Evolutionary conservation across 208 protist genomes (phyloP).

Genomic region (Blechomonas ayalai): DNA sequence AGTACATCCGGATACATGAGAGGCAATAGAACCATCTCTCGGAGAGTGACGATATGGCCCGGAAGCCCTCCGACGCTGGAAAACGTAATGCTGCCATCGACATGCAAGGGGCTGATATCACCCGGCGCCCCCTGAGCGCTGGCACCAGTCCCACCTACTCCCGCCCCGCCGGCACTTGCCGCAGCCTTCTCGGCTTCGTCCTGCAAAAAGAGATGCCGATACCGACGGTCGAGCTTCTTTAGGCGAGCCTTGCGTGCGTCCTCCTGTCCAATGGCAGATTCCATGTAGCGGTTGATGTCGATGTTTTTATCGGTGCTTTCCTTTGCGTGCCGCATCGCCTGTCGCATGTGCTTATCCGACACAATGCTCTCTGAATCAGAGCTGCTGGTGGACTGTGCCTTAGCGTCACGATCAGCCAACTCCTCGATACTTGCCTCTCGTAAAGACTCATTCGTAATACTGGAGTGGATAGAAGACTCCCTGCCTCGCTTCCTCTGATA

Average conservation of each 20-base stretch:
- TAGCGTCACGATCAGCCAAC: conserved; percentile 15
- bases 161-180: conserved; percentile 1
- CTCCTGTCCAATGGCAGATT: conserved; percentile 20
- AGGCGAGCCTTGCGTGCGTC: conserved; percentile 7
- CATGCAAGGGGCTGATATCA: conserved; percentile 52
- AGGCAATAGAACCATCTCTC: conserved; percentile 81
- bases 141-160: conserved; percentile 2
- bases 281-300: conserved; percentile 69
- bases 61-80: conserved; percentile 74
- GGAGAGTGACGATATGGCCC: conserved; percentile 63
- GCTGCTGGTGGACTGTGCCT: conserved; percentile 10
- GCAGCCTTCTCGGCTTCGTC: conserved; percentile 11
- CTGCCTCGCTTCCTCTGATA: conserved; percentile 13
- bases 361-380: conserved; percentile 19
- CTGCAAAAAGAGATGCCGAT: conserved; percentile 17
- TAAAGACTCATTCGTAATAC: conserved; percentile 54
- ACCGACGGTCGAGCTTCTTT: conserved; percentile 24
- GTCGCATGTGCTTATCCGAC: conserved; percentile 19
- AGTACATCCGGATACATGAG: conserved; percentile 69
- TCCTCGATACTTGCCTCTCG: conserved; percentile 39
- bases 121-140: conserved; percentile 25
- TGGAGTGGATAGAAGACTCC: conserved; percentile 38
- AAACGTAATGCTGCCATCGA: conserved; percentile 61
- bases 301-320: conserved; percentile 42
- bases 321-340: conserved; percentile 30